Evolutionary conservation across 805 yeast genomes (phyloP).

Genomic region (Metschnikowia lochheadii): DNA sequence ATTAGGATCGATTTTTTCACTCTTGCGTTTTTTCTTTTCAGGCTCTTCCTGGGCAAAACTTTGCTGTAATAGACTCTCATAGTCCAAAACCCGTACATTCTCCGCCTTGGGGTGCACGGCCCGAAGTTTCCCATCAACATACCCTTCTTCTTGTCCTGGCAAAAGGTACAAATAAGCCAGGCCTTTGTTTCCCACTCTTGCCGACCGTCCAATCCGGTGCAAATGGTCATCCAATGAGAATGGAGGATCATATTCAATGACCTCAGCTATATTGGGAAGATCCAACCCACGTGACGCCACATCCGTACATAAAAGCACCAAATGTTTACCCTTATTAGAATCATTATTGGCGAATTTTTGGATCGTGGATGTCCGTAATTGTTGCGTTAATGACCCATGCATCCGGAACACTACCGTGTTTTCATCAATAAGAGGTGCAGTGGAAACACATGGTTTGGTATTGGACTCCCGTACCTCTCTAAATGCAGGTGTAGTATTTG

Average conservation of each 20-base stretch:
- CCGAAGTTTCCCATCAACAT: constrained; percentile 50
- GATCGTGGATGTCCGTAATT: constrained; percentile 72
- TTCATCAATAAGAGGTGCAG: constrained; percentile 50
- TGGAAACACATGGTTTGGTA: constrained; percentile 36
- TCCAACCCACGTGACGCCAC: constrained; percentile 97
- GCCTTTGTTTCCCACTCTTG: constrained; percentile 92
- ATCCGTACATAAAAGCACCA: constrained; percentile 88
- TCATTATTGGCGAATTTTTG: constrained; percentile 48
- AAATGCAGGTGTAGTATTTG: constrained; percentile 1
- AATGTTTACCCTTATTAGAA: constrained; percentile 41
- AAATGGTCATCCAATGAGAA: constrained; percentile 91
- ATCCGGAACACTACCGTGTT: constrained; percentile 54
- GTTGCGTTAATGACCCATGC: constrained; percentile 91
- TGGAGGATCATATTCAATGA: constrained; percentile 93
- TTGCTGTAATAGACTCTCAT: constrained; percentile 29
- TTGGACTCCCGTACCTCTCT: constrained; percentile 8
- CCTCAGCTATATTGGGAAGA: constrained; percentile 78
- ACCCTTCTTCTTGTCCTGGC: constrained; percentile 88
- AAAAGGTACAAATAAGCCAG: constrained; percentile 70
- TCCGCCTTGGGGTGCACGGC: constrained; percentile 39
- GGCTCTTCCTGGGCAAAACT: constrained; percentile 41
- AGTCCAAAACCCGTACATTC: constrained; percentile 30
- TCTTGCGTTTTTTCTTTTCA: constrained; percentile 14
- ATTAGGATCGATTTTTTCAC: constrained; percentile 22
- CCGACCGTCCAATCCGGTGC: constrained; percentile 96